These are phyloP conservation scores for Vachellia collinsii DNA, from an alignment of 306 rosid species.

Conservation along the genomic window DNA sequence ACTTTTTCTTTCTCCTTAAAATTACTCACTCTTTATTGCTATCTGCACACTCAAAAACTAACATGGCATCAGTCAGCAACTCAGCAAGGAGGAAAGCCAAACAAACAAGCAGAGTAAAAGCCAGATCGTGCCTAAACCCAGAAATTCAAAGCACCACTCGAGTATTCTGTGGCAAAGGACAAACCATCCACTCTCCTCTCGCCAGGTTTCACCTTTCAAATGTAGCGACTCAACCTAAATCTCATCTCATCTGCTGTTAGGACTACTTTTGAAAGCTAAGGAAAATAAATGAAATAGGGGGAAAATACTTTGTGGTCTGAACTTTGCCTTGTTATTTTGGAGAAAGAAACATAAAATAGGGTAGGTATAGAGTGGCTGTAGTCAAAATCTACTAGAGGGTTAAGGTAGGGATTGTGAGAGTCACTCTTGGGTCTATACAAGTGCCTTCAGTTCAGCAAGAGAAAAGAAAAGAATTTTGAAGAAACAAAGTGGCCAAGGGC, in stretches of 20 bases:
- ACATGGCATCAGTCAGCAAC: not conserved
- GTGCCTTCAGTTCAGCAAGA: too few species aligned
- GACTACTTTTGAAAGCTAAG: too few species aligned
- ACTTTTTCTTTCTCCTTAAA: not conserved
- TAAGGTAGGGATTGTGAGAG: too few species aligned
- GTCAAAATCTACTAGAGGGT: too few species aligned
- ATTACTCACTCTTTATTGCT: not conserved
- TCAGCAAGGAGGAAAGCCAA: not conserved
- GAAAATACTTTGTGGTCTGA: too few species aligned
- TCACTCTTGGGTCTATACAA: too few species aligned
- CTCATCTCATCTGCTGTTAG: not conserved
- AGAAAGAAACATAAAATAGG: too few species aligned
- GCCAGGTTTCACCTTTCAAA: not conserved
- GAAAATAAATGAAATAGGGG: too few species aligned
- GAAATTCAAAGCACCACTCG: not conserved
- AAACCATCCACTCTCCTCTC: not conserved
- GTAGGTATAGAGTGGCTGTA: too few species aligned
- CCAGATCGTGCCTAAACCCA: not conserved
- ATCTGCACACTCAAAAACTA: constrained; percentile 4
- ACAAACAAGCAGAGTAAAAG: constrained; percentile 1
- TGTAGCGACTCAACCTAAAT: not conserved
- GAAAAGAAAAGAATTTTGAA: too few species aligned
- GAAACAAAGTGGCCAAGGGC: too few species aligned
- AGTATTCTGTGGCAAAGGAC: not conserved
- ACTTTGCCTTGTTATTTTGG: too few species aligned